Evolutionary conservation across 176 grass and related monocot species (phyloP), one percentile per base, ranked within the genome.

Genomic region (Raddia guianensis): DNA sequence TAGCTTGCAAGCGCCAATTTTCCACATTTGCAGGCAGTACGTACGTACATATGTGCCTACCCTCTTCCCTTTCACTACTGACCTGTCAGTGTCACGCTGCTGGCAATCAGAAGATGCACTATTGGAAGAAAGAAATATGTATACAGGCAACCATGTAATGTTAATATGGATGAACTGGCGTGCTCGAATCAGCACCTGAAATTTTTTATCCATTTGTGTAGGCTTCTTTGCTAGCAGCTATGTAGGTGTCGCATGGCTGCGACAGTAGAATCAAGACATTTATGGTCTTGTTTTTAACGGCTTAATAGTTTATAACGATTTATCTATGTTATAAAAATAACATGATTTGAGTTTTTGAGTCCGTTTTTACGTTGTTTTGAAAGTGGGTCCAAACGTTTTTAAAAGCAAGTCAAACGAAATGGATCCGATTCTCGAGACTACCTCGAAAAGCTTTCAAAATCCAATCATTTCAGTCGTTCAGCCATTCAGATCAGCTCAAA

Each of bases 41-140:
- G 5, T 18, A 48, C 20, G 56, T 33, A 62, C 56, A 3, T 13
- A 14, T 0, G 11, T 52, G 68, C 55, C 27, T 15, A 35, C 5
- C 48, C 5, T 51, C 49, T 53, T 19, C 61, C 76, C 76, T 74
- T 44, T 12, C 16, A 32, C 19, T 34, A 66, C 81, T 67, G 61
- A 57, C 15, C 8, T 20, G 43, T 35, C 27, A 60, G 5, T 20
- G 27, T 19, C 27, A 60, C 42, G 20, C 61, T 67, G 49, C 56
- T 49, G 40, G 27, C 68, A 8, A 49, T 61, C 55, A 50, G 54
- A 2, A 70, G 32, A 70, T 16, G 13, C 11, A 52, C 18, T 70
- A 0, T 9, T 49, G 14, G 5, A 71, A 15, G 1, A 13, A 7
- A 63, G 20, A 8, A 61, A 21, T 53, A 52, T 4, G 21, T 42